Percentiles rank a stretch among this genome's conserved stretches.
Conservation (phyloP, 345 rosid species). For the Aquilaria yunnanensis region DNA sequence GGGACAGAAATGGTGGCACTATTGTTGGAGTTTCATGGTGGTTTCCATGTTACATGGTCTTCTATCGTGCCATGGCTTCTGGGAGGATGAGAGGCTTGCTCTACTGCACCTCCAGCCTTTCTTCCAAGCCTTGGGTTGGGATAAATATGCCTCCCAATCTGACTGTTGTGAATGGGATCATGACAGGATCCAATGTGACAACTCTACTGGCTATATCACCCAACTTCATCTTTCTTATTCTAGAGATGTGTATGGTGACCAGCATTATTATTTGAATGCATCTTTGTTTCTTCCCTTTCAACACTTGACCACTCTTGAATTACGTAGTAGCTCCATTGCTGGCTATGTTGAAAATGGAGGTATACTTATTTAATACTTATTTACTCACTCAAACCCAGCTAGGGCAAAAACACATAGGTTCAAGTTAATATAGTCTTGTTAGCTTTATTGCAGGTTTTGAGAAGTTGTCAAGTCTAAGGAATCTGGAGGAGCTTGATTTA, state of each 20-base stretch:
- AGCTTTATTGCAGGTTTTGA: not conserved
- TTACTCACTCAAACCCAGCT: too few relatives aligned
- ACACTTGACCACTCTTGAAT: constrained; percentile 1
- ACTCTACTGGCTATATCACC: not conserved
- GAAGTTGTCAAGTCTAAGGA: not conserved
- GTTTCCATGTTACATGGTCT: not conserved
- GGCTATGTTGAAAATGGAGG: not conserved
- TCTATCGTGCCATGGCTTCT: constrained; percentile 1
- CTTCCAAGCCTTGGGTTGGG: not conserved
- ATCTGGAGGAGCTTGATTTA: not conserved
- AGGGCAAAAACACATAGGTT: not conserved
- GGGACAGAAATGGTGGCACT: not conserved
- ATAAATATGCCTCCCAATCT: too few relatives aligned
- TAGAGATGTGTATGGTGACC: too few relatives aligned
- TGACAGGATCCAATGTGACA: constrained; percentile 1
- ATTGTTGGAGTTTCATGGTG: not conserved
- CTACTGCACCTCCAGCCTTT: constrained; percentile 5
- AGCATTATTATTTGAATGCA: too few relatives aligned
- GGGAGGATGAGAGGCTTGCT: not conserved
- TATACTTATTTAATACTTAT: not conserved
- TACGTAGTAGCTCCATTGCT: not conserved
- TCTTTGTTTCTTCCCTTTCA: not conserved
- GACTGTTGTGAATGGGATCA: not conserved
- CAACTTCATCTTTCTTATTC: too few relatives aligned
- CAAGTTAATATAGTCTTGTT: too few relatives aligned